Percentiles rank a stretch among this genome's conserved stretches.
phyloP scores from a whole-genome alignment of 805 yeast genomes.

The Wickerhamomyces xylosicus region DNA sequence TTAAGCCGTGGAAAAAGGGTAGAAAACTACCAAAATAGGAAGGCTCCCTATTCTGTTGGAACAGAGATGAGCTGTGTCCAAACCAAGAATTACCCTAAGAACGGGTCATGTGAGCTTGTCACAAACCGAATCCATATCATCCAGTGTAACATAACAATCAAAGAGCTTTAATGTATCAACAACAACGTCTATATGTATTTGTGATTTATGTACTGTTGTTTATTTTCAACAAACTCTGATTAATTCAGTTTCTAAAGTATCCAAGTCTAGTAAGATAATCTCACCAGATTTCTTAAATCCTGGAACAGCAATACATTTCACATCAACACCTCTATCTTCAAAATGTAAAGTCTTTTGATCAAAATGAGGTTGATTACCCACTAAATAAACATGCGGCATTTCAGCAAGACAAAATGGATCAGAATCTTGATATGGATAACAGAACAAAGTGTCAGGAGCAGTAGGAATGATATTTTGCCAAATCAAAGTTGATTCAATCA shows the following conservation, averaged over 20 bases:
- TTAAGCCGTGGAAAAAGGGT: too few relatives aligned
- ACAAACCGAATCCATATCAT: too few relatives aligned
- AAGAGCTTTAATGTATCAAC: too few relatives aligned
- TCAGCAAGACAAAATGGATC: slow-evolving; percentile 80
- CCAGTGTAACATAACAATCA: too few relatives aligned
- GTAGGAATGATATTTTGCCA: slow-evolving; percentile 93
- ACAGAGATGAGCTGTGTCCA: too few relatives aligned
- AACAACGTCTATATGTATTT: too few relatives aligned
- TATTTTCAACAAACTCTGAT: slow-evolving; percentile 23
- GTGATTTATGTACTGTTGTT: too few relatives aligned
- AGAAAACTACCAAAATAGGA: too few relatives aligned
- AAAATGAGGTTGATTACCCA: slow-evolving; percentile 70
- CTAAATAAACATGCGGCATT: slow-evolving; percentile 79
- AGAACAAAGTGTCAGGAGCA: slow-evolving; percentile 90
- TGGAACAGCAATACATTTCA: slow-evolving; percentile 61
- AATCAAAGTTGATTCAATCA: slow-evolving; percentile 56
- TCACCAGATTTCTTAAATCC: slow-evolving; percentile 56
- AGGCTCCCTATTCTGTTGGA: too few relatives aligned
- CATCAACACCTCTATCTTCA: slow-evolving; percentile 24
- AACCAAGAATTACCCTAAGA: too few relatives aligned
- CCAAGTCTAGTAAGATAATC: slow-evolving; percentile 49
- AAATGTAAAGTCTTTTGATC: slow-evolving; percentile 33
- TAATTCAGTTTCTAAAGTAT: slow-evolving; percentile 43
- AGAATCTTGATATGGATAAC: slow-evolving; percentile 65
- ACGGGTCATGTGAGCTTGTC: too few relatives aligned